Percentiles rank a stretch among this genome's conserved stretches.
Evolutionary conservation across 1,139 yeast species (phyloP).

Genomic region (Saccharomyces hybrid): DNA sequence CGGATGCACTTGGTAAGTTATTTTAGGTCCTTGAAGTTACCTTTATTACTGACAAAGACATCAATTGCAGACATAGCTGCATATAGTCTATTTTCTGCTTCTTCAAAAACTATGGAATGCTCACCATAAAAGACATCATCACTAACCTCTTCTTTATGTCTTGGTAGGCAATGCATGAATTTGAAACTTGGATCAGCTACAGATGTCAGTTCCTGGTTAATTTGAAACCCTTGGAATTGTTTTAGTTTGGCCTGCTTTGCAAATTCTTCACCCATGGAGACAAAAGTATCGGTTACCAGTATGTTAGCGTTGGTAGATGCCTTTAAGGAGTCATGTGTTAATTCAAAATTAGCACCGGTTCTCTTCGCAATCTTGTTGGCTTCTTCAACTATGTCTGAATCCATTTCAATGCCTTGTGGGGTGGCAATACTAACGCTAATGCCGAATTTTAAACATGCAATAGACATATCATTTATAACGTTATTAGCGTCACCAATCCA

Average conservation of each 20-base stretch:
- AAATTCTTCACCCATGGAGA: conserved; percentile 94
- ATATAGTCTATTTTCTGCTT: conserved; percentile 92
- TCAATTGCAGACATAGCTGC: conserved; percentile 95
- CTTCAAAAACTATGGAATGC: conserved; percentile 81
- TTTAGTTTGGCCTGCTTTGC: conserved; percentile 64
- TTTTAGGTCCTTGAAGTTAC: conserved; percentile 37
- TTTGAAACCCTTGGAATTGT: conserved; percentile 82
- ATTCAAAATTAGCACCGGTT: conserved; percentile 48
- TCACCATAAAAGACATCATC: conserved; percentile 88
- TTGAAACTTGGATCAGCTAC: conserved; percentile 64
- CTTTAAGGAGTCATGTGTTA: conserved; percentile 62
- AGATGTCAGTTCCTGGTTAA: conserved; percentile 55
- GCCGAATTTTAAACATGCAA: conserved; percentile 81
- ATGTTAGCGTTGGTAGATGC: conserved; percentile 74
- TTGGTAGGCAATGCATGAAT: conserved; percentile 96
- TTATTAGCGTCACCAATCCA: conserved; percentile 98
- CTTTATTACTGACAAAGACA: conserved; percentile 79
- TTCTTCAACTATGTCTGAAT: conserved; percentile 45
- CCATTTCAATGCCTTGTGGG: conserved; percentile 66
- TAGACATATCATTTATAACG: conserved; percentile 88
- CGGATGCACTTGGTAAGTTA: no score
- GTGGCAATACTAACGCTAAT: conserved; percentile 79
- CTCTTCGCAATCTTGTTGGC: conserved; percentile 50
- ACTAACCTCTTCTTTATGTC: conserved; percentile 87
- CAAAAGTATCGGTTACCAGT: conserved; percentile 94